Evolutionary conservation across 176 grass and related monocot genomes (phyloP), one percentile per base, ranked within the genome.

Genomic region (Typha latifolia): DNA sequence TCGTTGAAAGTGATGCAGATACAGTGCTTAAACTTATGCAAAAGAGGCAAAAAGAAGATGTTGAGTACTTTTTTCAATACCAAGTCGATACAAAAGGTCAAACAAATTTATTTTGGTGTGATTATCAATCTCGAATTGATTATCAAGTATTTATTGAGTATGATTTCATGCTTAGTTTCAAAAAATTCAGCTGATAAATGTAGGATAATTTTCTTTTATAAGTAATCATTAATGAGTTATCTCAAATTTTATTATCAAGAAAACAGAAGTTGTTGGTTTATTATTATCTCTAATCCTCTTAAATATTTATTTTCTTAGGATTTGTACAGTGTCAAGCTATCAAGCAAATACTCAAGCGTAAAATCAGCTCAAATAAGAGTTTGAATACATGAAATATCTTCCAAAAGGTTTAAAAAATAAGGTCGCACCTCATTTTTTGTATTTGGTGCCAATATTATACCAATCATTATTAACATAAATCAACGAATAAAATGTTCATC

Each of bases 31-130:
- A 19, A 47, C 48, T 14, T 22, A 68, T 77, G 49, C 43, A 27
- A 10, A n/a, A 59, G 21, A 68, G 49, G 22, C 51, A 77, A 59
- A 37, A 52, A 15, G 1, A 34, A 11, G 74, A 77, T 49, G 55
- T 27, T 43, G 72, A 68, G 15, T 61, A 68, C 43, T 77, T 77
- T 50, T 77, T 21, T 49, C 21, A 68, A 20, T 51, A 67, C 24
- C 32, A 77, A 52, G 31, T 47, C 24, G 62, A 68, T 61, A 5
- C 15, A 37, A 26, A 68, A 47, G 63, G 63, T 4, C 63, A 77
- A 47, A 77, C 48, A 18, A 49, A 66, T 77, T 64, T 77, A 48
- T 77, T 77, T 68, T 77, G 48, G 74, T 68, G 22, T 48, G 24
- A 77, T 61, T 51, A 14, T 24, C 63, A 77, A n/a, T 77, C 63